Conservation (phyloP, 129 eudicot genomes). For the Arctium lappa region DNA sequence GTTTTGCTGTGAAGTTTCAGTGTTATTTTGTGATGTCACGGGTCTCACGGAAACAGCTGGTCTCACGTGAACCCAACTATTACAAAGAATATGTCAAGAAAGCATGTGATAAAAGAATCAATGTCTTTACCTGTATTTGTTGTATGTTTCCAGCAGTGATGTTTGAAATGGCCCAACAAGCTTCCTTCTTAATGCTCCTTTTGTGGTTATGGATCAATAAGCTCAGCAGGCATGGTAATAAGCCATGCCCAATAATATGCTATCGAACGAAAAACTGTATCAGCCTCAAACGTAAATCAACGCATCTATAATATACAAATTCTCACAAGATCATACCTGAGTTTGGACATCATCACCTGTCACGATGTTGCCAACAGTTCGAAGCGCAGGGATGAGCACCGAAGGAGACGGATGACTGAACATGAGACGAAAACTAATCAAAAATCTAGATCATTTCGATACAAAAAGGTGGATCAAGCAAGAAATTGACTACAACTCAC, state of each 20-base stretch:
- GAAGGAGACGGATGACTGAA: conserved; percentile 85
- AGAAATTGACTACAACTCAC: conserved; percentile 40
- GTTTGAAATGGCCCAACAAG: conserved; percentile 91
- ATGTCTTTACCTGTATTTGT: conserved; percentile 70
- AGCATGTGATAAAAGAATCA: not conserved
- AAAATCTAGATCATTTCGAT: not conserved
- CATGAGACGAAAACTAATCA: not conserved
- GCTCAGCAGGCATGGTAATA: conserved; percentile 69
- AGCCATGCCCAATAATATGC: conserved; percentile 72
- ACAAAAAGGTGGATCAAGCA: not conserved
- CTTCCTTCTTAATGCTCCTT: conserved; percentile 87
- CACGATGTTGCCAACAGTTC: conserved; percentile 84
- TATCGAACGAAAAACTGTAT: conserved; percentile 15
- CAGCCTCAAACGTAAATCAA: too few species aligned
- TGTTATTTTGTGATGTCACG: too few species aligned
- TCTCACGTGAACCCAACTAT: too few species aligned
- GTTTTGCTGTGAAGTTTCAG: too few species aligned
- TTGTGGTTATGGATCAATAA: conserved; percentile 74
- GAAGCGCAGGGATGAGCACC: conserved; percentile 80
- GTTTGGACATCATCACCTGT: conserved; percentile 85
- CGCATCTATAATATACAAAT: not conserved
- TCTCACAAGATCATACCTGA: conserved; percentile 47
- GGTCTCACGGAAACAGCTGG: too few species aligned
- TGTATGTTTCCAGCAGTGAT: conserved; percentile 89
- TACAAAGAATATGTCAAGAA: not conserved